Evolutionary conservation across 148 eudicot genomes (phyloP).

Genomic region (Polygonum maritimum): DNA sequence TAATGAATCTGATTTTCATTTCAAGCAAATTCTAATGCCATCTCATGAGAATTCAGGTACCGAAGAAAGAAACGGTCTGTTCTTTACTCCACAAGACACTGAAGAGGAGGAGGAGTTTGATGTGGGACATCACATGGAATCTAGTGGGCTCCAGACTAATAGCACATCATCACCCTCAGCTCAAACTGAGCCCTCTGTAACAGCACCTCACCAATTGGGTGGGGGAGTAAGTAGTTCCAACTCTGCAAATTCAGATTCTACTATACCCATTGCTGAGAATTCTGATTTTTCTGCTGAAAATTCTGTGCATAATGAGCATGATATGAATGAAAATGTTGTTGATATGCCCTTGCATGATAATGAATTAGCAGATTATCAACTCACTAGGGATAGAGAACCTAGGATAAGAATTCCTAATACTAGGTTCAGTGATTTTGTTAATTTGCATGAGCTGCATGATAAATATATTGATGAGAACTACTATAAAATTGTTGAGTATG

Average conservation of each 20-base stretch:
- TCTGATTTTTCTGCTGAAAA: neutral
- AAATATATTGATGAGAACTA: too few relatives aligned
- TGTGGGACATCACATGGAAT: neutral
- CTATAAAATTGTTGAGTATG: neutral
- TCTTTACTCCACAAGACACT: neutral
- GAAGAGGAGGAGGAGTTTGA: neutral
- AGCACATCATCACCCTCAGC: neutral
- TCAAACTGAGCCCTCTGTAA: too few relatives aligned
- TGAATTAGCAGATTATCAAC: too few relatives aligned
- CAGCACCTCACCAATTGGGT: neutral
- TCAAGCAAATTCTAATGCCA: too few relatives aligned
- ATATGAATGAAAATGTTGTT: too few relatives aligned
- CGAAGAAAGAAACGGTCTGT: too few relatives aligned
- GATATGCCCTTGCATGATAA: neutral
- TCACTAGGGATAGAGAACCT: neutral
- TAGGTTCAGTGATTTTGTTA: neutral
- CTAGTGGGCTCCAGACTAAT: neutral
- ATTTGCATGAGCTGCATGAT: too few relatives aligned
- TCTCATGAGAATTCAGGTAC: too few relatives aligned
- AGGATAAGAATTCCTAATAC: neutral
- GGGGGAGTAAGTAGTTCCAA: neutral
- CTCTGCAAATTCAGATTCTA: neutral
- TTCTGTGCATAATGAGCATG: neutral
- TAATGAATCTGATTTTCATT: too few relatives aligned
- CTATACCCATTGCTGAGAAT: too few relatives aligned